Base-by-base conservation (phyloP, 2,329 filamentous ascomycete genomes). In the Stemphylium lycopersici region DNA sequence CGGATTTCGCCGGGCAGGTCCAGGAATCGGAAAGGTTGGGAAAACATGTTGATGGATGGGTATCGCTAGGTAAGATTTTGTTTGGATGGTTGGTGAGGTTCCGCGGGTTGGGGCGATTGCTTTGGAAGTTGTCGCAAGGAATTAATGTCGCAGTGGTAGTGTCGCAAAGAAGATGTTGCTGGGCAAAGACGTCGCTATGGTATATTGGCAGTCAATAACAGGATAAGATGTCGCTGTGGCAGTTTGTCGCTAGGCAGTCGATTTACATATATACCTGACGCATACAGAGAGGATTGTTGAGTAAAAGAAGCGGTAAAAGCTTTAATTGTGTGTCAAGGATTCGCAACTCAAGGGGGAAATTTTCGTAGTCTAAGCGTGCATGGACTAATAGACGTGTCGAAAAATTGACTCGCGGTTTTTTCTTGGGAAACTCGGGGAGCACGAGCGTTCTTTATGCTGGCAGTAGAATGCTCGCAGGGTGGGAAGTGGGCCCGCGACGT, bases 1-100 rank as follows among this genome's bases (percentile, higher is more conserved):
- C 65, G 56, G 10, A 69, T 65, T 48, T 68, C 67, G 33, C 58
- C 59, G 3, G 67, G 67, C 12, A 69, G 58, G 36, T 69, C 67
- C 45, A 67, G 45, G 33, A 69, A 67, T 20, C 66, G 65, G 18
- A 69, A 67, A 44, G 52, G 49, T 52, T 51, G 59, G 22, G 34
- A 15, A 26, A 60, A 59, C 63, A 67, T 67, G 16, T 6, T 55
- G 59, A 48, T 18, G 33, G 15, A 16, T 48, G 44, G 18, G 16
- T 32, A 36, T 34, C 48, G n/a, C 34, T 42, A 12, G 36, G 29
- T 43, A 39, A 22, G 8, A 26, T 36, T 5, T 36, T 10, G 13
- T 10, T 41, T 37, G 54, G 40, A 12, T 38, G 24, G 42, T 44
- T 36, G 45, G 24, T 39, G 26, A 42, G 39, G 24, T 11, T 15